Percentiles rank a stretch among this genome's conserved stretches.
These are phyloP conservation scores for Trichomonas vaginalis DNA, from an alignment of 208 protist species.

Conservation along the genomic window DNA sequence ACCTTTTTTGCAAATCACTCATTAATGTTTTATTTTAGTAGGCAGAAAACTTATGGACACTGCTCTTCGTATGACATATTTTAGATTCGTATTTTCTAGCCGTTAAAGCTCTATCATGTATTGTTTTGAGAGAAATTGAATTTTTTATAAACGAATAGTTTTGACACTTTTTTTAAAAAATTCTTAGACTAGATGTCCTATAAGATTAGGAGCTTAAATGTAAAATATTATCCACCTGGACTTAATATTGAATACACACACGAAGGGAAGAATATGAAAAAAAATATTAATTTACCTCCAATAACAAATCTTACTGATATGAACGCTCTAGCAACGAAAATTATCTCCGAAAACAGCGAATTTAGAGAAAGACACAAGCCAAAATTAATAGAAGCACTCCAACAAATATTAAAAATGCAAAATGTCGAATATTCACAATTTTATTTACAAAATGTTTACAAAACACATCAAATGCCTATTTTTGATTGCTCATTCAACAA, in stretches of 20 bases:
- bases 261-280: background rate
- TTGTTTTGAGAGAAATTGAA: no score
- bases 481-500: background rate
- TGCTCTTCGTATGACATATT: no score
- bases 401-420: background rate
- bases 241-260: background rate
- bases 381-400: background rate
- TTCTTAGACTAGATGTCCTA: no score
- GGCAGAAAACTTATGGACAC: no score
- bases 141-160: no score
- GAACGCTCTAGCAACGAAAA: background rate
- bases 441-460: background rate
- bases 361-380: background rate
- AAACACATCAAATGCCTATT: background rate
- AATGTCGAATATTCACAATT: background rate
- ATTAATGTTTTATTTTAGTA: no score
- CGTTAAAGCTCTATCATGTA: no score
- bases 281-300: background rate
- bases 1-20: no score
- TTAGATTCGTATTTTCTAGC: no score
- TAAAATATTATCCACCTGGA: background rate
- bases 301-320: background rate
- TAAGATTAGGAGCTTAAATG: background rate
- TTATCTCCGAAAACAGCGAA: conserved; percentile 1
- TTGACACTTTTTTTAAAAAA: no score